These are phyloP conservation scores for Boletus barrowsii DNA, from an alignment of 768 basidiomycete species.

Conservation along the genomic window DNA sequence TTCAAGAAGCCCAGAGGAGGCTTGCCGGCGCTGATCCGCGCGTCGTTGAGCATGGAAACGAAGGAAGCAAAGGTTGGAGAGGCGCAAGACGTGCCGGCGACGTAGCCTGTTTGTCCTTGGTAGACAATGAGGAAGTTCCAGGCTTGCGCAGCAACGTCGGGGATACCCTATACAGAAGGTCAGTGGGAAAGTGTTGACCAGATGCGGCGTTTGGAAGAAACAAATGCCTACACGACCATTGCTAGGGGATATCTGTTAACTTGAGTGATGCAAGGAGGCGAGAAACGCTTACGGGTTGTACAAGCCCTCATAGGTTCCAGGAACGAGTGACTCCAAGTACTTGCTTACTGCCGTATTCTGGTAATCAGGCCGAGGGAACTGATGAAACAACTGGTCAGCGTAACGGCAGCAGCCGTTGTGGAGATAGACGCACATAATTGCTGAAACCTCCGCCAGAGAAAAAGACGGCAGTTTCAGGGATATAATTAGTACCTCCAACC, in stretches of 20 bases:
- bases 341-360: slow-evolving; percentile 44
- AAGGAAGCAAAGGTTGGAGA: slow-evolving; percentile 64
- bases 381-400: background rate
- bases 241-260: slow-evolving; percentile 26
- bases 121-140: slow-evolving; percentile 47
- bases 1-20: slow-evolving; percentile 64
- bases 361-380: slow-evolving; percentile 56
- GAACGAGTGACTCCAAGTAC: slow-evolving; percentile 45
- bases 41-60: slow-evolving; percentile 65
- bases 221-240: slow-evolving; percentile 47
- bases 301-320: slow-evolving; percentile 52
- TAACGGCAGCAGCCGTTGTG: background rate
- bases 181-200: background rate
- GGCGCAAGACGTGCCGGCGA: slow-evolving; percentile 65
- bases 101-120: slow-evolving; percentile 34
- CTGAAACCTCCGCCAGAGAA: slow-evolving; percentile 80
- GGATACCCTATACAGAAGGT: slow-evolving; percentile 40
- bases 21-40: slow-evolving; percentile 41
- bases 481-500: slow-evolving; percentile 60
- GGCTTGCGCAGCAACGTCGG: slow-evolving; percentile 66
- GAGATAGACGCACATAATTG: slow-evolving; percentile 45
- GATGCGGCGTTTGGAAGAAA: too few species aligned
- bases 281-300: slow-evolving; percentile 50
- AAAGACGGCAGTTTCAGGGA: slow-evolving; percentile 57
- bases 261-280: background rate